Base-by-base conservation (phyloP, 495 filamentous ascomycete species). In the Penicillium herquei region DNA sequence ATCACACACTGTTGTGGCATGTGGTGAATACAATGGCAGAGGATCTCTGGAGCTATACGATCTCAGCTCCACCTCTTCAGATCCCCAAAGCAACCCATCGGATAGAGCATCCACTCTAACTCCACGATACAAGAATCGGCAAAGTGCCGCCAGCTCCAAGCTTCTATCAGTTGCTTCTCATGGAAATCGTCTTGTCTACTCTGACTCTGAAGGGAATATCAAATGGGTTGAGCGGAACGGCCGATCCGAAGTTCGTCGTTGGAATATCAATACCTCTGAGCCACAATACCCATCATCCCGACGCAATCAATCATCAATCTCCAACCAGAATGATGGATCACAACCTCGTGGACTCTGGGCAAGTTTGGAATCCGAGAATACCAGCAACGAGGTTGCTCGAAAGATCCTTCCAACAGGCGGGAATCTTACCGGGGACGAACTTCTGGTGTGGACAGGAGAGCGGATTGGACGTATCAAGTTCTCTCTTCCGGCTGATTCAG, bases 211-310 rank as follows among this genome's bases (percentile, higher is more conserved):
- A 45, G 93, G 93, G 0, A 85, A 86, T 54, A 67, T 98, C 55
- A 96, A 91, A 70, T 97, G 93, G 92, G 81, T 94, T 21, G 93
- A 98, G 70, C 80, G 92, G 21, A 90, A 97, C 62, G 91, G 91
- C 10, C 85, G 84, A 51, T 84, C 85, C n/a, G 84, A 90, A 60
- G 87, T 92, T 41, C 84, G 93, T 26, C 81, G 83, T 13, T 87
- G 85, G 72, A 90, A 87, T 60, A 78, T 88, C 67, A 91, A 81
- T 37, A 65, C 68, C 7, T 69, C 69, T 11, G 56, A 66, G 11
- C 62, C 64, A 10, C 63, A 63, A 4, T 51, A 57, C 9, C 40
- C 60, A 32, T 64, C 59, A 18, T 52, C 50, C 17, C 31, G 52
- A 39, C 33, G 46, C 41, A 42, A 39, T 26, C 37, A 26, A 42